Conservation (phyloP, 768 basidiomycete species). For the Tubosaeta brunneosetosa region DNA sequence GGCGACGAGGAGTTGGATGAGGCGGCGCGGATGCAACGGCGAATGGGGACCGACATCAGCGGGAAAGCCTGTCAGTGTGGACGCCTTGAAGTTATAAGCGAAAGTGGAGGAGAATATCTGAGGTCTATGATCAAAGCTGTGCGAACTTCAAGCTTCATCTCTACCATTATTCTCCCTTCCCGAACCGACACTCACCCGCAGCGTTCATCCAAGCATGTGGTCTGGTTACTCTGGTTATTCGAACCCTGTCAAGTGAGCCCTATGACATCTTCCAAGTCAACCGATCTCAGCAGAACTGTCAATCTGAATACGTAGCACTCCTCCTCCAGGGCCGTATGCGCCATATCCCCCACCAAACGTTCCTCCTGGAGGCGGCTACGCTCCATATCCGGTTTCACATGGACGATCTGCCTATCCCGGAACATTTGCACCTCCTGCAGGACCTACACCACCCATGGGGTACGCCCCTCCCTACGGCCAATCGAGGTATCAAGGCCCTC, state of each 20-base stretch:
- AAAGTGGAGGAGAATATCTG: no score
- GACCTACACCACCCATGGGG: conserved; percentile 4
- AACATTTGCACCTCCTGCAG: conserved; percentile 12
- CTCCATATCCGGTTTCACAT: conserved; percentile 9
- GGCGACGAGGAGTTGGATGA: no score
- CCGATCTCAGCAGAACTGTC: neutral
- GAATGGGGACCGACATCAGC: no score
- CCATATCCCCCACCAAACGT: conserved; percentile 1
- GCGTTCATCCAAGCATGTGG: neutral
- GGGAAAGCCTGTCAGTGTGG: no score
- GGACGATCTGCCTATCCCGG: conserved; percentile 10
- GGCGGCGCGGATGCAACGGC: no score
- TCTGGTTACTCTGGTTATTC: neutral
- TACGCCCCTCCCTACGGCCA: neutral
- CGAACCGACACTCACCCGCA: no score
- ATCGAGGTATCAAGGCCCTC: conserved; percentile 13
- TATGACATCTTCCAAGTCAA: neutral
- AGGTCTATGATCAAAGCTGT: no score
- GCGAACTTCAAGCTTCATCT: no score
- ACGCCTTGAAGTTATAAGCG: no score
- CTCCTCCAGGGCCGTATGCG: conserved; percentile 7
- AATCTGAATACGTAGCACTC: conserved; percentile 6
- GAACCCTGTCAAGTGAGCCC: conserved; percentile 12
- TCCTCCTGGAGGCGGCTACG: conserved; percentile 22
- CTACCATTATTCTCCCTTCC: no score